Base-by-base conservation (phyloP, 768 basidiomycete species). In the Ramaria sp. region DNA sequence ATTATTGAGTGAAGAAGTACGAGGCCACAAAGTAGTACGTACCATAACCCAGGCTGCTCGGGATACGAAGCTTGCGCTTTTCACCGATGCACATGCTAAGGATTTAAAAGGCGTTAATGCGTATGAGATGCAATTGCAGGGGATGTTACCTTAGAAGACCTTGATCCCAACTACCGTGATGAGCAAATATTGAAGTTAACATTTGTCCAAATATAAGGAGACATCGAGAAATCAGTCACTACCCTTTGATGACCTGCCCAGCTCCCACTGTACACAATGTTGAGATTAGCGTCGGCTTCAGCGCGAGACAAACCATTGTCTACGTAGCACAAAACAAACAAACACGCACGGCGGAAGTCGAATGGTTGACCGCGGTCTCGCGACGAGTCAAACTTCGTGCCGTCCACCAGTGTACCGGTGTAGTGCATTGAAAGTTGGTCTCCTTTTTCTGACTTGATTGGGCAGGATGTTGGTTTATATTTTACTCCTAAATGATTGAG, bases 1-100 rank as follows among this genome's bases (percentile, higher is more conserved):
- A 34, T 33, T n/a, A 24, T 30, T 43, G 7, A 43, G 19, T 15
- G 13, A 52, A n/a, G 33, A 3, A 50, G n/a, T 50, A 4, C 19
- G 10, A 51, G 43, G 52, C 1, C 5, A 39, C 49, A n/a, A n/a
- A 17, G 13, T 2, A 10, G 19, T 3, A 4, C 70, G 60, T 51
- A 69, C 71, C 53, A 38, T 54, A 72, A 41, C 62, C 71, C 60
- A 70, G 27, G n/a, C 66, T 62, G 24, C 68, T 61, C 1, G 72
- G 72, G 46, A 73, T 73, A 13, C 68, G 70, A 38, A 73, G 62
- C 58, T 67, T 71, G 31, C 72, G 58, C 62, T 69, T 70, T 64
- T 73, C 72, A 17, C 61, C 60, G 22, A 71, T 59, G 60, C 72
- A 73, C 69, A 72, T 71, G 47, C 58, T 59, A 31, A 15, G 33